Base-by-base conservation (phyloP, 2,329 filamentous ascomycete genomes). In the Aspergillus cejpii region DNA sequence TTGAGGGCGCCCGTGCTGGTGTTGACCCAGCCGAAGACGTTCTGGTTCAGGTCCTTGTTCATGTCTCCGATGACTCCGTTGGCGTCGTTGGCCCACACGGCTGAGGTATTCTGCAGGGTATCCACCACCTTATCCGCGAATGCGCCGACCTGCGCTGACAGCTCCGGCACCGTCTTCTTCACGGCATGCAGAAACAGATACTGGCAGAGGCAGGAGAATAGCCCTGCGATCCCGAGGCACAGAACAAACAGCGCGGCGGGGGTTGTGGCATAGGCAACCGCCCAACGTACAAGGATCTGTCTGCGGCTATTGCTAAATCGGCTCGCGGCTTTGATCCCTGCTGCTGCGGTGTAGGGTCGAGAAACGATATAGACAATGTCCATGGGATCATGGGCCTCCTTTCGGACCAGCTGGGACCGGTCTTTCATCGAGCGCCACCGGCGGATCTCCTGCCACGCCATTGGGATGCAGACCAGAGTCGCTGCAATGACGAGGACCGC, bases 361-460 rank as follows among this genome's bases (percentile, higher is more conserved):
- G 87, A 90, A 24, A 84, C 81, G 54, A 96, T 85, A 68, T 96
- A 94, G 33, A 94, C 80, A 27, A 90, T 81, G 62, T 97, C 91
- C 76, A 95, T 81, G 1, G 85, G 78, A 59, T 97, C 89, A 61
- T 82, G 81, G 23, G 80, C 77, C 44, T 83, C 74, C 53, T 77
- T 72, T 37, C 75, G 72, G 54, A 94, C 76, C 24, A 89, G 73
- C 44, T 75, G 71, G 17, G 86, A 79, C 47, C 84, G 82, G 53
- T 83, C 73, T 63, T 84, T 79, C 75, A 89, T 85, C 24, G 74
- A 76, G 37, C 80, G 78, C 80, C 84, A 97, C 43, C 85, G 77
- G 53, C 81, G 79, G 49, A 90, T 82, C 68, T 97, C 90, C 47
- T 84, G 74, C 66, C 78, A 90, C 10, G 82, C 85, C 83, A 94